A percentile compares a stretch with the other conserved stretches of the same genome.
phyloP scores from a whole-genome alignment of 495 filamentous ascomycete species.

The Talaromyces ruber region DNA sequence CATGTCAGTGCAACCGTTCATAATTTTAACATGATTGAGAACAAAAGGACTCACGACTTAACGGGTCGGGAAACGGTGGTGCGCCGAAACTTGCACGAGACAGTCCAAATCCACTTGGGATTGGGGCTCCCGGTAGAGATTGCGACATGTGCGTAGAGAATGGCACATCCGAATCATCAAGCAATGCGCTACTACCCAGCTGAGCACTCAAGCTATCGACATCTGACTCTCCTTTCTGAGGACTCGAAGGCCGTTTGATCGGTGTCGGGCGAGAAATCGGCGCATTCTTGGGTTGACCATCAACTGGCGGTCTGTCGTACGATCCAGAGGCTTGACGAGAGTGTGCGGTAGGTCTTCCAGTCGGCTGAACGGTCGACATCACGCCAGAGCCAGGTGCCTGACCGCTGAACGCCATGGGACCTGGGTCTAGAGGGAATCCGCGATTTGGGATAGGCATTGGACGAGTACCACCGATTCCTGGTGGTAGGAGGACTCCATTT shows the following conservation, averaged over 20 bases:
- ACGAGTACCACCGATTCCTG: slow-evolving; percentile 45
- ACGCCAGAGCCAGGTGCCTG: slow-evolving; percentile 24
- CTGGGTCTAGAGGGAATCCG: slow-evolving; percentile 52
- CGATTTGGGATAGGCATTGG: slow-evolving; percentile 49
- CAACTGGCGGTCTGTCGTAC: slow-evolving; percentile 42
- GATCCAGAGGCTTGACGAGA: slow-evolving; percentile 54
- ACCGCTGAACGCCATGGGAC: slow-evolving; percentile 26
- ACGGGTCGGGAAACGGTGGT: slow-evolving; percentile 42
- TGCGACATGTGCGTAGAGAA: slow-evolving; percentile 31
- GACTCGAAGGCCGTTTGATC: slow-evolving; percentile 80
- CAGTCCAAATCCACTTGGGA: slow-evolving; percentile 23
- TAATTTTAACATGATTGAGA: background rate
- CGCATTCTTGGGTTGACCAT: slow-evolving; percentile 39
- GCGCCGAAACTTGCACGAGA: slow-evolving; percentile 38
- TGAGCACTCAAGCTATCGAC: slow-evolving; percentile 71
- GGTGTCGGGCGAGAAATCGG: slow-evolving; percentile 75
- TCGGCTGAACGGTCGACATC: slow-evolving; percentile 21
- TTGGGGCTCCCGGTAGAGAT: slow-evolving; percentile 30
- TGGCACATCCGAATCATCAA: slow-evolving; percentile 66
- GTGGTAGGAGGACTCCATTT: slow-evolving; percentile 50
- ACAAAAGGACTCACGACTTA: slow-evolving; percentile 28
- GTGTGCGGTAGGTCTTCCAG: slow-evolving; percentile 39
- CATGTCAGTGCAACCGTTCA: slow-evolving; percentile 10
- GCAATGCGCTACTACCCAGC: slow-evolving; percentile 88
- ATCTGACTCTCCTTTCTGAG: slow-evolving; percentile 44